Base-by-base conservation (phyloP, 2,329 filamentous ascomycete species). In the Chaetomiaceae sp. region DNA sequence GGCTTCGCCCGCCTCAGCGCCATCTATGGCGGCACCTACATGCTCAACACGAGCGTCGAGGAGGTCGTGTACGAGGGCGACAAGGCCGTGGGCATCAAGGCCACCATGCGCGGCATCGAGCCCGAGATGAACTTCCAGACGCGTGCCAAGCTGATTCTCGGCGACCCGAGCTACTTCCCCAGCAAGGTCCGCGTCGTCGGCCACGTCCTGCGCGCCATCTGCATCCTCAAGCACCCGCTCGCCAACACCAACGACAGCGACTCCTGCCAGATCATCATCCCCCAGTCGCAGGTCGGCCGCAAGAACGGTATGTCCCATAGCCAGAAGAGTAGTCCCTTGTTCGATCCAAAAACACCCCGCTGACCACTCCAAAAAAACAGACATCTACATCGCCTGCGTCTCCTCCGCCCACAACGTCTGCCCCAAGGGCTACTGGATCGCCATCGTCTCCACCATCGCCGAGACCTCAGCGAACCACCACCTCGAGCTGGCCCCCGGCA, bases 11-110 rank as follows among this genome's bases (percentile, higher is more conserved):
- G 93, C 70, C 82, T 99, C 48, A 96, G 91, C 35, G 93, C 93
- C 69, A 97, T 99, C 72, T 97, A 99, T 68, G 93, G 93, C 59
- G 93, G 93, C 62, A 99, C 93, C 44, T 99, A 99, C 75, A 99
- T 99, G 91, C 85, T 99, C 65, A 97, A 97, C 78, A 95, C 93
- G 61, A 83, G 84, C 61, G 81, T 99, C 50, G 87, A 97, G 58
- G 93, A 99, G 76, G 75, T 99, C 59, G 70, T 87, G 55, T 95
- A 93, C 67, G 89, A 95, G 53, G 82, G 77, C 50, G 82, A 79
- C 66, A 96, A 95, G 78, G 88, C 92, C n/a, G 79, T 83, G 14
- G 93, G 93, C 51, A 97, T 99, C 76, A 95, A 95, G 77, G 93
- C 93, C 44, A 96, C 93, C 62, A 97, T 97, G 91, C 85, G 84